Conservation (phyloP, 805 yeast species). For the Kodamaea kaohsiungensis region DNA sequence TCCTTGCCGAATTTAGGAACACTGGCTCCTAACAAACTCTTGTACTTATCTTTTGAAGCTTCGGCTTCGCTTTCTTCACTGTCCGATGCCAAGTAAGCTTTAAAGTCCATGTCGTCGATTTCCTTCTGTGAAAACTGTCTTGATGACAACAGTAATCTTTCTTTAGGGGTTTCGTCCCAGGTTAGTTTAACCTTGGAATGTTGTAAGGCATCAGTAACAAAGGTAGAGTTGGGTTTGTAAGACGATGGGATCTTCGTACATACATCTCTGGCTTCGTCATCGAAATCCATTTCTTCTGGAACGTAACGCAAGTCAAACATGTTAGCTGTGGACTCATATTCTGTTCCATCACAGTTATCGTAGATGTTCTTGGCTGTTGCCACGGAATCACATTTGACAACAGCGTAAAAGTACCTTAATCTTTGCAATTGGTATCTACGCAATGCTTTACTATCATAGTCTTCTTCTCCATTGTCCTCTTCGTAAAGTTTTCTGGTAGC, state of each 20-base stretch:
- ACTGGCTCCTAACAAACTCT: conserved; percentile 52
- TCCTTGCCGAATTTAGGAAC: conserved; percentile 24
- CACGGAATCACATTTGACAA: conserved; percentile 77
- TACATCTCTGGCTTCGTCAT: conserved; percentile 68
- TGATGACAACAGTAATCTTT: conserved; percentile 71
- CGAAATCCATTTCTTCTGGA: conserved; percentile 89
- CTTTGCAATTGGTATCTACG: conserved; percentile 92
- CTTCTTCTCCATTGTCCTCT: conserved; percentile 80
- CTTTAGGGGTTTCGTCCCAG: conserved; percentile 98
- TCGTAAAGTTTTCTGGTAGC: conserved; percentile 73
- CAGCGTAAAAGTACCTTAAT: conserved; percentile 89
- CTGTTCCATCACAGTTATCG: conserved; percentile 89
- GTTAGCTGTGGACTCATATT: conserved; percentile 93
- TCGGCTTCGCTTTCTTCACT: conserved; percentile 57
- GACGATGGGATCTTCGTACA: conserved; percentile 72
- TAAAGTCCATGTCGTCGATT: conserved; percentile 85
- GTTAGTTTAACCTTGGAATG: conserved; percentile 95
- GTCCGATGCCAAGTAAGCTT: conserved; percentile 87
- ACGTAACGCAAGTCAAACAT: conserved; percentile 88
- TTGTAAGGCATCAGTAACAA: conserved; percentile 93
- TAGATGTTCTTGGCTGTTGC: conserved; percentile 74
- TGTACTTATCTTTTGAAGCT: conserved; percentile 57
- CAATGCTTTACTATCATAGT: conserved; percentile 79
- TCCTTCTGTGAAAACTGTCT: conserved; percentile 87
- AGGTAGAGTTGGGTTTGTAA: conserved; percentile 72